A percentile compares a stretch with the other conserved stretches of the same genome.
These are phyloP conservation scores for Isabelozyma gotoi DNA, from an alignment of 805 yeast species.

Conservation along the genomic window DNA sequence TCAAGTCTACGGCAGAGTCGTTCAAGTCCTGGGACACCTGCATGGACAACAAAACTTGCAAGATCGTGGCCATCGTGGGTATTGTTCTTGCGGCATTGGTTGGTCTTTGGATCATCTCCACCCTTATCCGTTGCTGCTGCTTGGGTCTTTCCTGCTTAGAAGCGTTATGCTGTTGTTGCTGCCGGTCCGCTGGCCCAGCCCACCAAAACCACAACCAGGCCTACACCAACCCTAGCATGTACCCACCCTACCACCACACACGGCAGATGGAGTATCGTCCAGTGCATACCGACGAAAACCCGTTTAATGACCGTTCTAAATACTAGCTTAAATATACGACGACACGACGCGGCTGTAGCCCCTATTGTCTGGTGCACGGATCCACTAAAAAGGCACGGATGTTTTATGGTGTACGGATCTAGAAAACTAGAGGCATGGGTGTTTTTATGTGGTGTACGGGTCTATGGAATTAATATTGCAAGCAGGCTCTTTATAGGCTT, in stretches of 20 bases:
- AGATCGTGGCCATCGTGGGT: constrained; percentile 73
- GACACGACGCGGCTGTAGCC: neutral
- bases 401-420: neutral
- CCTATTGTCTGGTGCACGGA: too few species aligned
- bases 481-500: constrained; percentile 3
- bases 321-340: neutral
- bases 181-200: constrained; percentile 22
- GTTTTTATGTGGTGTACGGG: constrained; percentile 2
- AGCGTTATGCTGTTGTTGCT: constrained; percentile 50
- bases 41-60: constrained; percentile 75
- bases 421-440: neutral
- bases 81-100: constrained; percentile 58
- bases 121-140: constrained; percentile 55
- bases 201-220: constrained; percentile 12
- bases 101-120: constrained; percentile 54
- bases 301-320: constrained; percentile 1
- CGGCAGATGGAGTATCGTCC: neutral
- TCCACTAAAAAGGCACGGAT: neutral
- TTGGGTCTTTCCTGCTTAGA: constrained; percentile 50
- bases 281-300: constrained; percentile 1
- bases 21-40: constrained; percentile 75
- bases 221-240: constrained; percentile 35
- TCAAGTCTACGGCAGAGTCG: constrained; percentile 43
- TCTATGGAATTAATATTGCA: constrained; percentile 4
- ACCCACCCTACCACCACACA: constrained; percentile 14